Conservation (phyloP, 2,329 filamentous ascomycete species). For the Blumeria graminis region DNA sequence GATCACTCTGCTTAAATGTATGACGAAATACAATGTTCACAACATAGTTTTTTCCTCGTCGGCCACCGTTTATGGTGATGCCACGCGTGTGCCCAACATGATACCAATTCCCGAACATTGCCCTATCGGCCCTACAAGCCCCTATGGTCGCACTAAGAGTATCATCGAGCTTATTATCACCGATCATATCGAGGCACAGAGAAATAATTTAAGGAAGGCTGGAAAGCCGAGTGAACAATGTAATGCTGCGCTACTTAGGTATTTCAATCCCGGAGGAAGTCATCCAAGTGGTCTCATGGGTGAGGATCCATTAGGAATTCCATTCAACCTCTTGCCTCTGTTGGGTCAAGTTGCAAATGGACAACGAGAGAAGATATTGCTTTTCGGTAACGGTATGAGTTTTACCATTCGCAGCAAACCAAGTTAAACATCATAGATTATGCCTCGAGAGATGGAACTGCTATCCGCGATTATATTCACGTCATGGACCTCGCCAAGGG, state of each 20-base stretch:
- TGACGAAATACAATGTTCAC: conserved; percentile 72
- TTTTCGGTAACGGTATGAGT: conserved; percentile 68
- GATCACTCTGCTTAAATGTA: conserved; percentile 62
- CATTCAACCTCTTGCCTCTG: conserved; percentile 84
- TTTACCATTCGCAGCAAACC: not conserved
- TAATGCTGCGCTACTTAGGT: conserved; percentile 82
- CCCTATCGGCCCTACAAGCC: conserved; percentile 89
- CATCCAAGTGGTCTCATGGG: conserved; percentile 95
- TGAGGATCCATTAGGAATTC: conserved; percentile 86
- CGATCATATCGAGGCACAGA: conserved; percentile 71
- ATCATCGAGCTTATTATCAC: conserved; percentile 80
- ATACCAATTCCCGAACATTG: conserved; percentile 96
- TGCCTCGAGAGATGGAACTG: conserved; percentile 67
- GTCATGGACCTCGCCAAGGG: conserved; percentile 72
- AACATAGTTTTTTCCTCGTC: conserved; percentile 99
- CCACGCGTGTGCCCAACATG: conserved; percentile 89
- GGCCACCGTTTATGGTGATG: conserved; percentile 94
- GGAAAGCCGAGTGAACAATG: conserved; percentile 58
- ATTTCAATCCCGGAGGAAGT: conserved; percentile 92
- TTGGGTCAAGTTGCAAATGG: conserved; percentile 91
- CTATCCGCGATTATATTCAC: conserved; percentile 96
- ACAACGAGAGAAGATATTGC: conserved; percentile 76
- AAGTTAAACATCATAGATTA: conserved; percentile 39
- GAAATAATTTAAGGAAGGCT: conserved; percentile 57
- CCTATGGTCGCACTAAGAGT: conserved; percentile 91